Percentiles rank a stretch among this genome's conserved stretches.
Evolutionary conservation across 306 rosid genomes (phyloP).

Genomic region (Amphicarpaea edgeworthii): DNA sequence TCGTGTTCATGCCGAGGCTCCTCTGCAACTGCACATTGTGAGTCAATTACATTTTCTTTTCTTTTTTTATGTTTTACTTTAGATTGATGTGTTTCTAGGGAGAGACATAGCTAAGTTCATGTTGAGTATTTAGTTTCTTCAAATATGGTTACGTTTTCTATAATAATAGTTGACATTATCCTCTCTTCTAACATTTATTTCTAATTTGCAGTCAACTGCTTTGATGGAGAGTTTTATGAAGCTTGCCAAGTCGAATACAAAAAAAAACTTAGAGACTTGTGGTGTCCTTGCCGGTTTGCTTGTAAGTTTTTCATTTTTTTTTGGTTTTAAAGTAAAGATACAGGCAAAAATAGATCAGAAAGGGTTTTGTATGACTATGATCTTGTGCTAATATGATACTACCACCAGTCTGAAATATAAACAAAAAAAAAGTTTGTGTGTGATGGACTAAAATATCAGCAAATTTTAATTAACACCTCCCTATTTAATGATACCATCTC

Average conservation of each 20-base stretch:
- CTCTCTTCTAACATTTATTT: constrained; percentile 42
- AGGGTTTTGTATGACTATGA: no score
- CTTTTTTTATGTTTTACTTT: not conserved
- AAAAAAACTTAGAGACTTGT: constrained; percentile 91
- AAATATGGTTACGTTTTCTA: constrained; percentile 4
- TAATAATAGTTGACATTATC: constrained; percentile 10
- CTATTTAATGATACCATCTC: no score
- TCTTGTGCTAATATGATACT: no score
- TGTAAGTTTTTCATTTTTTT: constrained; percentile 61
- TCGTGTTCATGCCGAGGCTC: constrained; percentile 67
- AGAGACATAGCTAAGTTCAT: constrained; percentile 29
- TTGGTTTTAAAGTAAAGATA: constrained; percentile 5
- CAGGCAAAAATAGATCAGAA: constrained; percentile 1
- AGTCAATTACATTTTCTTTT: constrained; percentile 48
- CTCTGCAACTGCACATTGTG: constrained; percentile 88
- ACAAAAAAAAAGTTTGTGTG: no score
- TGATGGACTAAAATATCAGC: no score
- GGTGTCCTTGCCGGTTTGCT: constrained; percentile 95
- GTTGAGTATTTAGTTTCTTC: constrained; percentile 42
- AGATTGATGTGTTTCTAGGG: constrained; percentile 28
- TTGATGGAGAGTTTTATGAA: constrained; percentile 93
- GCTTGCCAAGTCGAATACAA: constrained; percentile 88
- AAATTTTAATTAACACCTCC: no score
- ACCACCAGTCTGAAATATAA: no score
- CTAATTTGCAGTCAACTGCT: constrained; percentile 74